A percentile compares a stretch with the other conserved stretches of the same genome.
These are phyloP conservation scores for Elymus sibiricus DNA, from an alignment of 176 grass and related monocot species.

Conservation along the genomic window DNA sequence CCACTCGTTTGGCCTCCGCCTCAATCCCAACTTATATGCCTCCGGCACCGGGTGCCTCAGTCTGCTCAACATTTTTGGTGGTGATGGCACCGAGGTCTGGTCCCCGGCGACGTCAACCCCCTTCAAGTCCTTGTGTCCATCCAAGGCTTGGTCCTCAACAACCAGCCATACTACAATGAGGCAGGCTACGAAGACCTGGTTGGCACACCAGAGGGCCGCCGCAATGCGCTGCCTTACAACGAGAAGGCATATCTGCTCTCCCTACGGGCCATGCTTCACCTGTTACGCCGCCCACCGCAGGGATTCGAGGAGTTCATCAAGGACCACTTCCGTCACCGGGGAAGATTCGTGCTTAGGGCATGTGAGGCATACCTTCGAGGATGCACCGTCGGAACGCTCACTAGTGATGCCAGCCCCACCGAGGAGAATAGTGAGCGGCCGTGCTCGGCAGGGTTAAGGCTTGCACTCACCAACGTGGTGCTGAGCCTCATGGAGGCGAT, in stretches of 20 bases:
- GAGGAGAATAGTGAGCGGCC: background rate
- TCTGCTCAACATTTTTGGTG: constrained; percentile 16
- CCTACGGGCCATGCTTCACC: background rate
- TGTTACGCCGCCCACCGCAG: background rate
- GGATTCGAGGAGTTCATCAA: background rate
- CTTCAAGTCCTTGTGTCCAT: background rate
- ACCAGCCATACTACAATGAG: background rate
- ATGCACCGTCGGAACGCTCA: background rate
- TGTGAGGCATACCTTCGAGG: background rate
- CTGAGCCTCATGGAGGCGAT: background rate
- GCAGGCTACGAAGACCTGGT: background rate
- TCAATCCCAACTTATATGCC: constrained; percentile 38
- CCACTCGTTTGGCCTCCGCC: background rate
- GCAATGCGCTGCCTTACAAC: background rate
- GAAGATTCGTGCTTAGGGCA: background rate
- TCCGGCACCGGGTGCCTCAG: constrained; percentile 35
- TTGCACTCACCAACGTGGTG: background rate
- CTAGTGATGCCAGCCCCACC: background rate
- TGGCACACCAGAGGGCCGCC: background rate
- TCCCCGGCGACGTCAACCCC: background rate
- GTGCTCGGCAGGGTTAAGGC: background rate
- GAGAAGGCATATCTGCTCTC: background rate
- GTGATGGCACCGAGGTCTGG: constrained; percentile 13
- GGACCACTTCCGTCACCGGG: background rate
- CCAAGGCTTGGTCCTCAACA: background rate